phyloP scores from a whole-genome alignment of 164 flowering plant genomes.

The Annona squamosa region DNA sequence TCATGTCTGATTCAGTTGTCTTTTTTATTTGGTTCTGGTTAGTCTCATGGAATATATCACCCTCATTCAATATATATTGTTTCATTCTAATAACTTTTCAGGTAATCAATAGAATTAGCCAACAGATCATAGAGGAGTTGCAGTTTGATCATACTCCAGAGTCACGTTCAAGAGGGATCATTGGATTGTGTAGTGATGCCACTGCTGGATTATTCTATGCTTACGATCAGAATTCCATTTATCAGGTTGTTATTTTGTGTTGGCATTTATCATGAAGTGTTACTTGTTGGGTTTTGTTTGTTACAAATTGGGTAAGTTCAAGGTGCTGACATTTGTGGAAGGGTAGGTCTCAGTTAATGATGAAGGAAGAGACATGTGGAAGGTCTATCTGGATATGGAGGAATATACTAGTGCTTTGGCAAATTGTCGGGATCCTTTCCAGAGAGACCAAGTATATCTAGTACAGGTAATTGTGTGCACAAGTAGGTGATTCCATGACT shows the following conservation, averaged over 20 bases:
- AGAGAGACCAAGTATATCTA: constrained; percentile 90
- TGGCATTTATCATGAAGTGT: not conserved
- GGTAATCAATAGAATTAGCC: constrained; percentile 94
- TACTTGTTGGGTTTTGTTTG: not conserved
- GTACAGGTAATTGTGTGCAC: constrained; percentile 51
- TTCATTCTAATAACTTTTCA: constrained; percentile 17
- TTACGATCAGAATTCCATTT: constrained; percentile 87
- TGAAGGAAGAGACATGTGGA: constrained; percentile 99
- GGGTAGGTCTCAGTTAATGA: constrained; percentile 88
- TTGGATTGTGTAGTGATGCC: constrained; percentile 98
- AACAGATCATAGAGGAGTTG: constrained; percentile 88
- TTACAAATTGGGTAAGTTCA: constrained; percentile 3
- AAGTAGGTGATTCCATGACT: not conserved
- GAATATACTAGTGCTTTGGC: constrained; percentile 84
- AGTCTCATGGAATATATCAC: not conserved
- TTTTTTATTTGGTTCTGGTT: not conserved
- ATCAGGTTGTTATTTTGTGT: constrained; percentile 56
- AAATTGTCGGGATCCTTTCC: constrained; percentile 80
- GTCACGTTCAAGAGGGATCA: constrained; percentile 67
- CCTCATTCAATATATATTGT: not conserved
- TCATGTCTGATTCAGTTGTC: not conserved
- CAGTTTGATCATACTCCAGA: constrained; percentile 81
- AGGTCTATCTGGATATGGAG: constrained; percentile 85
- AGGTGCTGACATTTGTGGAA: constrained; percentile 11
- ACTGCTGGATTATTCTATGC: constrained; percentile 97